phyloP scores from a whole-genome alignment of 768 basidiomycete genomes.

The Hygrophorus pudorinus region DNA sequence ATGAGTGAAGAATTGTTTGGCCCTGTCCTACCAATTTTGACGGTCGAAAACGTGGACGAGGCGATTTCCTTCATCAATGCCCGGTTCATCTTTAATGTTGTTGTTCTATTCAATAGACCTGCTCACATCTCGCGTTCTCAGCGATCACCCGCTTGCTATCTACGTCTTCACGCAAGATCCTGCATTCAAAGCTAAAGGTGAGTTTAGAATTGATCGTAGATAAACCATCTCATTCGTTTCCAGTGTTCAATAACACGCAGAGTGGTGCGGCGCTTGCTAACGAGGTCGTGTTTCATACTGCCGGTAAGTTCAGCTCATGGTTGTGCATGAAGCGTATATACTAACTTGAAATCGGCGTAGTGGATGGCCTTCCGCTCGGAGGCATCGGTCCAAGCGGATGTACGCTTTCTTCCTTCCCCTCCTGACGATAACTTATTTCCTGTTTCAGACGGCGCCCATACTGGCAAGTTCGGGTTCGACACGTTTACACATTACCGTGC shows the following conservation, averaged over 20 bases:
- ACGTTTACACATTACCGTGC: conserved; percentile 68
- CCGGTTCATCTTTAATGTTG: conserved; percentile 27
- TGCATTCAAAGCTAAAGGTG: conserved; percentile 53
- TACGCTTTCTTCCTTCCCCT: conserved; percentile 23
- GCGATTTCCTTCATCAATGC: conserved; percentile 61
- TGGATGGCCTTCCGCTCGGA: conserved; percentile 62
- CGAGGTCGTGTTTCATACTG: conserved; percentile 55
- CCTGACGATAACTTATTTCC: neutral
- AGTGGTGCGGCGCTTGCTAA: conserved; percentile 67
- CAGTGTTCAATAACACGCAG: conserved; percentile 61
- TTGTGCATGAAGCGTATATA: neutral
- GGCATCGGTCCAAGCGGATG: conserved; percentile 67
- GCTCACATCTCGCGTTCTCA: conserved; percentile 15
- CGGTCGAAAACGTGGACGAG: conserved; percentile 59
- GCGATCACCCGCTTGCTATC: conserved; percentile 65
- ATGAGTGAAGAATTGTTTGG: conserved; percentile 85
- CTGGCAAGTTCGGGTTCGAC: conserved; percentile 68
- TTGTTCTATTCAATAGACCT: neutral
- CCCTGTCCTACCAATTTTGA: conserved; percentile 66
- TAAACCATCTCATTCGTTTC: neutral
- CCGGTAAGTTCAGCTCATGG: conserved; percentile 29
- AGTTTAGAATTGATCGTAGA: neutral
- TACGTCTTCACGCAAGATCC: conserved; percentile 66
- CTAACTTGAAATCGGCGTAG: conserved; percentile 17
- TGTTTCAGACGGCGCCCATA: conserved; percentile 50